Conservation (phyloP, 768 basidiomycete species). For the Pleurotus eryngii region DNA sequence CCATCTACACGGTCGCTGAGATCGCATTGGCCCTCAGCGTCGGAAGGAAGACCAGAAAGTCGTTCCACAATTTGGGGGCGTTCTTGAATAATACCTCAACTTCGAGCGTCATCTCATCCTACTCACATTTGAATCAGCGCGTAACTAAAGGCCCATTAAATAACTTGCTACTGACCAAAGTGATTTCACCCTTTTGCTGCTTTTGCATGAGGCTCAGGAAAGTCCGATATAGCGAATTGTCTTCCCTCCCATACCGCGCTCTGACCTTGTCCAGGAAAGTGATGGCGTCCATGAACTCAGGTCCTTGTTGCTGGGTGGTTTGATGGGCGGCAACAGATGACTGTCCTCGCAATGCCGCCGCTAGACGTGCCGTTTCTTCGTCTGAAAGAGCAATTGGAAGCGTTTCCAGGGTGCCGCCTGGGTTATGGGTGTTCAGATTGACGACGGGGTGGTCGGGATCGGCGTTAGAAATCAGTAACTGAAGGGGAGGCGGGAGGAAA, state of each 20-base stretch:
- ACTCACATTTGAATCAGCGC: conserved; percentile 31
- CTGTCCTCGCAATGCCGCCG: background rate
- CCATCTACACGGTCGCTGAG: no score
- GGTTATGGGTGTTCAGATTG: conserved; percentile 64
- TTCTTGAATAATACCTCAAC: conserved; percentile 80
- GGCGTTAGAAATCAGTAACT: conserved; percentile 34
- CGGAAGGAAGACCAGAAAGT: conserved; percentile 67
- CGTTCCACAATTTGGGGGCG: conserved; percentile 71
- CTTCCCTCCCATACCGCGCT: conserved; percentile 67
- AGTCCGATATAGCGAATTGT: conserved; percentile 86
- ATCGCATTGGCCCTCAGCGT: no score
- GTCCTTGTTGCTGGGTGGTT: conserved; percentile 28
- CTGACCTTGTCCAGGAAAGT: conserved; percentile 99
- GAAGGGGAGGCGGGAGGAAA: conserved; percentile 70
- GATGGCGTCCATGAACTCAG: conserved; percentile 91
- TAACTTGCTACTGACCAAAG: conserved; percentile 45
- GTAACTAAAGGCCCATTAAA: no score
- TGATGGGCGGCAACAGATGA: background rate
- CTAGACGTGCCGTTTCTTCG: background rate
- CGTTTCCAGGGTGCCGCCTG: background rate
- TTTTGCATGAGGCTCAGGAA: conserved; percentile 85
- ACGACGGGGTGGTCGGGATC: conserved; percentile 67
- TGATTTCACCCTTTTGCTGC: conserved; percentile 80
- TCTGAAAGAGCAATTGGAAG: background rate
- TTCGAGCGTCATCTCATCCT: conserved; percentile 66